Base-by-base conservation (phyloP, 805 yeast genomes). In the Wickerhamomyces canadensis region DNA sequence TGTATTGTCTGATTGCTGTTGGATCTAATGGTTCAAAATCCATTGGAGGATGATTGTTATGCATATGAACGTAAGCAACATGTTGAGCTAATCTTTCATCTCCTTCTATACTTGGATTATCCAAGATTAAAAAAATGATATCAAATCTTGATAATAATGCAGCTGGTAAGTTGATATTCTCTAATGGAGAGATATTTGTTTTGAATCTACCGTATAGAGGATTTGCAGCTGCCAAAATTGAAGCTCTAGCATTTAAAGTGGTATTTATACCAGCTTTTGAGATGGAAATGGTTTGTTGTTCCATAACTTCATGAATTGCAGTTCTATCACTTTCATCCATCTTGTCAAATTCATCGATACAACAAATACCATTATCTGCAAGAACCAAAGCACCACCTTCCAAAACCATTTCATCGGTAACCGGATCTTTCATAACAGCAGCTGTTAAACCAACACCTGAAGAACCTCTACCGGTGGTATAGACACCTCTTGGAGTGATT, bases 391-490 rank as follows among this genome's bases (percentile, higher is more conserved):
- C 98, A 63, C 98, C 98, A 41, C 98, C 98, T 72, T 93, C 98
- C 35, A 93, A 70, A 13, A 93, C 86, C 95, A 91, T 85, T 63
- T 93, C 98, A 61, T 93, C 98, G 1, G 98, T 93, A n/a, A 89
- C 91, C 3, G 98, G 97, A 60, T 93, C 98, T 54, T 93, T 77
- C 95, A 93, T 88, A 25, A 93, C 98, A 0, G 98, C 98, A 2
- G 98, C 98, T 4, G 98, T 93, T 52, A 93, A 70, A 66, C 98
- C 98, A 32, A 93, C 98, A 40, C 98, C 98, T 0, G 98, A 93
- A 4, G 97, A 88, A 60, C 98, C 98, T 54, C 95, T 79, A 65
- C 98, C 98, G 1, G 98, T 93, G 8, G 98, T 93, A 61, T 93
- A 93, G 22, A 93, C 94, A 35, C 96, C 94, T 55, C 98, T 74